Evolutionary conservation across 2,329 filamentous ascomycete species (phyloP).

Genomic region (Verticillium isaacii): DNA sequence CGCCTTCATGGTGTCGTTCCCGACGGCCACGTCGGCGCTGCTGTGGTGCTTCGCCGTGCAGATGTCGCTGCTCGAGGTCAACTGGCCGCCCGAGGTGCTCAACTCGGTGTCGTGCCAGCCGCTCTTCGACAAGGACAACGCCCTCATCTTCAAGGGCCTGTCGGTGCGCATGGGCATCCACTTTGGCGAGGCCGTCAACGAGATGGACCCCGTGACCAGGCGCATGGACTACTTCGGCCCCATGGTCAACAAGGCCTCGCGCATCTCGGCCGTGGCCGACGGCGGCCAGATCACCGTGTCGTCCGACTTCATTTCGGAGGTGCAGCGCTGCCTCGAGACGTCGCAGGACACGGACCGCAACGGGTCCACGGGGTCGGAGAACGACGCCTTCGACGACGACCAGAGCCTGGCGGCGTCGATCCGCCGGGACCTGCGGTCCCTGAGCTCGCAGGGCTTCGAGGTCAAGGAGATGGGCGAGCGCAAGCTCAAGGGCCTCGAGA

Average conservation of each 20-base stretch:
- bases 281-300: conserved; percentile 96
- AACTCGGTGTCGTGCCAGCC: conserved; percentile 82
- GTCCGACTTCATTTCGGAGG: conserved; percentile 94
- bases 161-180: conserved; percentile 98
- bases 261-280: conserved; percentile 91
- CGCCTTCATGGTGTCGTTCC: conserved; percentile 98
- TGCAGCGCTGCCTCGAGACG: conserved; percentile 82
- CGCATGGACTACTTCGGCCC: conserved; percentile 99
- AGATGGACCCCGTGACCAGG: conserved; percentile 91
- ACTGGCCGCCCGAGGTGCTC: conserved; percentile 91
- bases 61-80: conserved; percentile 76
- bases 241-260: conserved; percentile 96
- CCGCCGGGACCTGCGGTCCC: conserved; percentile 77
- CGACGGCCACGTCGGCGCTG: conserved; percentile 88
- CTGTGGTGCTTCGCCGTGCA: conserved; percentile 97
- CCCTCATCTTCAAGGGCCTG: conserved; percentile 86
- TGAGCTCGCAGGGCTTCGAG: conserved; percentile 90
- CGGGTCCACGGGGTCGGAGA: conserved; percentile 65
- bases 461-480: conserved; percentile 94
- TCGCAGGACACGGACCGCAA: conserved; percentile 80
- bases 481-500: conserved; percentile 94
- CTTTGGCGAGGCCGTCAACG: conserved; percentile 90
- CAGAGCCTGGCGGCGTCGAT: conserved; percentile 73
- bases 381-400: conserved; percentile 66
- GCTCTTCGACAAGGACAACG: conserved; percentile 76